Evolutionary conservation across 129 eudicot species (phyloP).

Genomic region (Flaveria robusta): DNA sequence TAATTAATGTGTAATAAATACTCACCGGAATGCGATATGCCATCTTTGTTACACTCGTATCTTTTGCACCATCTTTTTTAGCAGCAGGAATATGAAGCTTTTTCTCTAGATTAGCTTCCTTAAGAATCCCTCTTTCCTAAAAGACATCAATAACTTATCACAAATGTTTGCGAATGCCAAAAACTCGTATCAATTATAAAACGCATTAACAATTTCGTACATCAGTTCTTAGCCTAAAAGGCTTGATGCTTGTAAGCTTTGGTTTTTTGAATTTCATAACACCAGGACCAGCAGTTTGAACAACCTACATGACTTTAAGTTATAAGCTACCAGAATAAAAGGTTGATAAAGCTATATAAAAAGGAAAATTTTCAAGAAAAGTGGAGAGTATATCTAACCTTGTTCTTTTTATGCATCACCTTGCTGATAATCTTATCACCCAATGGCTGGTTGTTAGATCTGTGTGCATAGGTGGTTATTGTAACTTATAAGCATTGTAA

Average conservation of each 20-base stretch:
- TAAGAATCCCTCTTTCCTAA: slow-evolving; percentile 91
- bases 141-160: slow-evolving; percentile 19
- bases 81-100: slow-evolving; percentile 41
- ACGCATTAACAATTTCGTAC: neutral
- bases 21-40: slow-evolving; percentile 48
- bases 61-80: slow-evolving; percentile 38
- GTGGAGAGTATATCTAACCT: slow-evolving; percentile 29
- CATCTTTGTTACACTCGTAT: slow-evolving; percentile 32
- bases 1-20: neutral
- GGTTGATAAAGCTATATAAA: neutral
- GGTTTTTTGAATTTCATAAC: slow-evolving; percentile 64
- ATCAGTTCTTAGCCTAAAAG: slow-evolving; percentile 81
- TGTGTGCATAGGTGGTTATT: slow-evolving; percentile 6
- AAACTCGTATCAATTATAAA: neutral
- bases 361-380: neutral
- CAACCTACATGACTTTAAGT: slow-evolving; percentile 39
- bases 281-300: slow-evolving; percentile 37
- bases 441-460: slow-evolving; percentile 33
- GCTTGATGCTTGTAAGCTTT: slow-evolving; percentile 74
- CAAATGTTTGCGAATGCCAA: neutral
- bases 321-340: neutral
- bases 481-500: slow-evolving; percentile 15
- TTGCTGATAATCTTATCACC: slow-evolving; percentile 45
- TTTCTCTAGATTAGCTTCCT: slow-evolving; percentile 75
- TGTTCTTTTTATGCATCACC: slow-evolving; percentile 43